Evolutionary conservation across 2,329 filamentous ascomycete genomes (phyloP).

Genomic region (Myriosclerotinia duriaeana): DNA sequence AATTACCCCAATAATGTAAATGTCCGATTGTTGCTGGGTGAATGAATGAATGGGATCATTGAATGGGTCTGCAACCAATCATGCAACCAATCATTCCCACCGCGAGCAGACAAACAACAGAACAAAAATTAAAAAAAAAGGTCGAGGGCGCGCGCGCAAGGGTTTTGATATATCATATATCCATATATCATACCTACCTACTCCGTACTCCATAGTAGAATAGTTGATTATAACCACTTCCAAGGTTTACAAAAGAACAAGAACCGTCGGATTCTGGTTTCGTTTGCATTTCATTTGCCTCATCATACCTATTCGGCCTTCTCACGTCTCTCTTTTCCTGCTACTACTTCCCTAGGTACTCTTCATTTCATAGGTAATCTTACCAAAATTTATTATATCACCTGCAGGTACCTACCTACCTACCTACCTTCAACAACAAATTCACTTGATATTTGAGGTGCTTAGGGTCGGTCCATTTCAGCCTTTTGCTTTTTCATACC

Average conservation of each 20-base stretch:
- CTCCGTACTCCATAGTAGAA: no score
- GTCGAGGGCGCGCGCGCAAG: slow-evolving; percentile 6
- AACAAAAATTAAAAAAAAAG: slow-evolving; percentile 6
- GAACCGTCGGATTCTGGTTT: neutral
- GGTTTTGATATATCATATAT: slow-evolving; percentile 3
- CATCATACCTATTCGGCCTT: neutral
- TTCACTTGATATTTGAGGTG: slow-evolving; percentile 9
- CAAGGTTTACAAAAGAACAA: neutral
- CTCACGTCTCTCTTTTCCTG: neutral
- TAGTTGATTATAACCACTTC: neutral
- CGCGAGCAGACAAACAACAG: slow-evolving; percentile 19
- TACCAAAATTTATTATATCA: neutral
- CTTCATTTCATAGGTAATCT: no score
- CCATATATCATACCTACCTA: no score
- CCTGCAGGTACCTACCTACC: no score
- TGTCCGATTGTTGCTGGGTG: slow-evolving; percentile 24
- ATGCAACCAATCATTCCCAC: slow-evolving; percentile 23
- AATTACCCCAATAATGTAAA: neutral
- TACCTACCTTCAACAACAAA: slow-evolving; percentile 4
- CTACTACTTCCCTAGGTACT: neutral
- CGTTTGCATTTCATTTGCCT: slow-evolving; percentile 2
- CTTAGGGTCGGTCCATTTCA: neutral
- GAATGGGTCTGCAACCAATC: slow-evolving; percentile 19
- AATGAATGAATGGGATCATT: neutral
- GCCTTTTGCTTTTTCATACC: slow-evolving; percentile 13